These are phyloP conservation scores for Cenchrus purpureus DNA, from an alignment of 176 grass and related monocot species.

Conservation along the genomic window DNA sequence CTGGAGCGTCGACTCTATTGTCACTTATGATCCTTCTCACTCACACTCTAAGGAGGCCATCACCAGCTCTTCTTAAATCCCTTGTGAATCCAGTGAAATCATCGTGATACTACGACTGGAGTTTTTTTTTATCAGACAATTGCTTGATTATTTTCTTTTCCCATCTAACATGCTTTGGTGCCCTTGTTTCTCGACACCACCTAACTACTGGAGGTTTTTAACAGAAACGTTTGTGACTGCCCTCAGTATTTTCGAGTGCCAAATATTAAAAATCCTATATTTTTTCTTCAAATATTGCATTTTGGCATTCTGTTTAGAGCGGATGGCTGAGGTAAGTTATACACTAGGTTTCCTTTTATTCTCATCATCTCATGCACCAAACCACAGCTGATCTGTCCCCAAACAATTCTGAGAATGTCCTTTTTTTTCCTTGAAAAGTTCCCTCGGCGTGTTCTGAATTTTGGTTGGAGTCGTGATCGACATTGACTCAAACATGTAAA, in stretches of 20 bases:
- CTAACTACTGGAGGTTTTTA: conserved; percentile 3
- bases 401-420: not conserved
- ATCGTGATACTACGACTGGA: not conserved
- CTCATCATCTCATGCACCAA: not conserved
- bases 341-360: not conserved
- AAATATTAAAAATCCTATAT: not conserved
- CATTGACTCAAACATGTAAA: not conserved
- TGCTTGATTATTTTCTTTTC: not conserved
- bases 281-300: not conserved
- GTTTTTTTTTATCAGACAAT: conserved; percentile 2
- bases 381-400: not conserved
- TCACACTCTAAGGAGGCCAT: conserved; percentile 84
- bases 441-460: too few relatives aligned
- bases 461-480: not conserved
- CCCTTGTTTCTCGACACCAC: not conserved
- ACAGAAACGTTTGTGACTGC: not conserved
- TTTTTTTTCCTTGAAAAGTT: too few relatives aligned
- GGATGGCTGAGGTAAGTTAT: not conserved
- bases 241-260: not conserved
- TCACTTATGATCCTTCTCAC: conserved; percentile 77
- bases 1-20: conserved; percentile 83
- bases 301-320: not conserved
- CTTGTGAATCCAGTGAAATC: conserved; percentile 50
- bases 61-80: conserved; percentile 67
- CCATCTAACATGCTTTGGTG: not conserved